Conservation (phyloP, 2,329 filamentous ascomycete genomes). For the Trichoderma citrinoviride region DNA sequence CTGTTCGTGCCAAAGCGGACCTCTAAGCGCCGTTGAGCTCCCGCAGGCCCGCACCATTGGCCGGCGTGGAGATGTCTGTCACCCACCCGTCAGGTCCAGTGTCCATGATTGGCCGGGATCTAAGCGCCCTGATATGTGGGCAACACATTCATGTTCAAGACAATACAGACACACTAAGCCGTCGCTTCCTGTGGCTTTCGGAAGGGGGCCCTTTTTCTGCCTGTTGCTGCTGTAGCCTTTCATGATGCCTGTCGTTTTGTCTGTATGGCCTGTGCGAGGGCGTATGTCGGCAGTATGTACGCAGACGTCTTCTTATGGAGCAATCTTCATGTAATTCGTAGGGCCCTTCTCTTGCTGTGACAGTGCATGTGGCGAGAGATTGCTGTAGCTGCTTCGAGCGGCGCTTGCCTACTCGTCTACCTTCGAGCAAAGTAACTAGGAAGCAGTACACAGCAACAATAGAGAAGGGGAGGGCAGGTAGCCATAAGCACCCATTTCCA, state of each 20-base stretch:
- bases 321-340: not conserved
- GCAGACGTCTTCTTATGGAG: not conserved
- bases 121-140: constrained; percentile 34
- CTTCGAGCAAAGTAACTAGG: not conserved
- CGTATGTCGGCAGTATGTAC: constrained; percentile 2
- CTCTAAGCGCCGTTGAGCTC: constrained; percentile 36
- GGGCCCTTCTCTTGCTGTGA: not conserved
- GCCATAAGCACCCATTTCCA: not conserved
- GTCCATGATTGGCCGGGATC: constrained; percentile 35
- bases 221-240: constrained; percentile 7
- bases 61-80: constrained; percentile 30
- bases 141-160: constrained; percentile 16
- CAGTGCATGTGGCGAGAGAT: constrained; percentile 13
- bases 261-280: not conserved
- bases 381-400: not conserved
- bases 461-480: not conserved
- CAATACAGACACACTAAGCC: constrained; percentile 18
- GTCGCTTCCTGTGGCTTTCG: constrained; percentile 17
- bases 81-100: constrained; percentile 31
- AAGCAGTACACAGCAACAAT: not conserved
- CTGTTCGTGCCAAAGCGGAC: constrained; percentile 26
- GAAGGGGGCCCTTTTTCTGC: not conserved
- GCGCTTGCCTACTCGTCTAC: not conserved
- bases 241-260: not conserved
- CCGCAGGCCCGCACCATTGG: constrained; percentile 31